Evolutionary conservation across 345 rosid species (phyloP).

Genomic region (Eucalyptus marginata): DNA sequence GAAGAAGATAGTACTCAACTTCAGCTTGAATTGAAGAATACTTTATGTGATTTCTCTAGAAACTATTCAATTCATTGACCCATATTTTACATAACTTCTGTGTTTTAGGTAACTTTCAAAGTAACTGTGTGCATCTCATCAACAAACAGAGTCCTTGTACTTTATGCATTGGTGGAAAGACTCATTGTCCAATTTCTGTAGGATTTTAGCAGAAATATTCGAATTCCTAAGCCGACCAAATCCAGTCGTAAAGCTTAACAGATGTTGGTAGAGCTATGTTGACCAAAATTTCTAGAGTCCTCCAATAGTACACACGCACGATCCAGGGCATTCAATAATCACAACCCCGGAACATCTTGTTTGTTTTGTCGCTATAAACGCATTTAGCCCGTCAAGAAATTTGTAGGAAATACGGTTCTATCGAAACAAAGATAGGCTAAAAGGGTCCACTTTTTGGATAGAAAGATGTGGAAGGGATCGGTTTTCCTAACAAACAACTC

Average conservation of each 20-base stretch:
- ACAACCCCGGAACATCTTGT: neutral
- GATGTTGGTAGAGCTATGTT: neutral
- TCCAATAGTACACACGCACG: neutral
- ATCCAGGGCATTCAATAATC: neutral
- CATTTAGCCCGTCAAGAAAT: neutral
- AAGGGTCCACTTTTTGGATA: neutral
- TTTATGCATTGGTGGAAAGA: neutral
- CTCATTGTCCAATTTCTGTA: neutral
- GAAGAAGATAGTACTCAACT: neutral
- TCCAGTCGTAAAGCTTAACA: neutral
- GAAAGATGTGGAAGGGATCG: neutral
- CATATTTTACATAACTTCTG: neutral
- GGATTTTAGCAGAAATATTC: neutral
- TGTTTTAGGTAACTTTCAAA: neutral
- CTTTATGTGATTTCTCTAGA: neutral
- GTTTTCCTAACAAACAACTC: neutral
- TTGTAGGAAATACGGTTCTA: neutral
- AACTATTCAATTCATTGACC: neutral
- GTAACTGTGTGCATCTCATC: neutral
- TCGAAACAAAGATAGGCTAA: neutral
- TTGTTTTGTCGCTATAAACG: neutral
- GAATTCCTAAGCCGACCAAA: neutral
- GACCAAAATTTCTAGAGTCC: neutral
- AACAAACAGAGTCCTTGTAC: neutral
- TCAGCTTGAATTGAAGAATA: neutral